Evolutionary conservation across 441 rosid genomes (phyloP).

Genomic region (Croton laevigatus): DNA sequence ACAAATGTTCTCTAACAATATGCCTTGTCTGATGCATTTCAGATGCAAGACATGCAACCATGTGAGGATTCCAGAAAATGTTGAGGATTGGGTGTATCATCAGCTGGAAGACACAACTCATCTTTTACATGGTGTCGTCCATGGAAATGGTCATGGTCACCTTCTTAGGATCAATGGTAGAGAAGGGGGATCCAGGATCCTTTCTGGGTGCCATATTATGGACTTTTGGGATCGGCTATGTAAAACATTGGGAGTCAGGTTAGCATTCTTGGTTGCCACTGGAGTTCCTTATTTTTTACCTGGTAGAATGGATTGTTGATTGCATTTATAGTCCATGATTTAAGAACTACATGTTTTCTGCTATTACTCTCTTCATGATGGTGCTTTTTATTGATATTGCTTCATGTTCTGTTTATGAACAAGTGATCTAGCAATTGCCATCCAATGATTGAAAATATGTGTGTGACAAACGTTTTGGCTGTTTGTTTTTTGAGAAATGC

Average conservation of each 20-base stretch:
- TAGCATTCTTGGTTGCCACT: slow-evolving; percentile 14
- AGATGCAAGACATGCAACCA: slow-evolving; percentile 60
- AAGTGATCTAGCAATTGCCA: no score
- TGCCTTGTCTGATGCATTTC: not conserved
- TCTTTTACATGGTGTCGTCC: slow-evolving; percentile 69
- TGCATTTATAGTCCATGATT: not conserved
- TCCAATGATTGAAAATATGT: no score
- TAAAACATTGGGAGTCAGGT: slow-evolving; percentile 58
- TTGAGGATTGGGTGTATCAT: slow-evolving; percentile 59
- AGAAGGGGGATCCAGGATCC: slow-evolving; percentile 67
- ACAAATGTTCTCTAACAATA: slow-evolving; percentile 13
- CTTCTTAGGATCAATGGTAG: slow-evolving; percentile 70
- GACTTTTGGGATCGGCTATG: slow-evolving; percentile 73
- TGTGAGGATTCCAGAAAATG: slow-evolving; percentile 41
- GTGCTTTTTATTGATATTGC: not conserved
- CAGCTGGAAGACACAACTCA: slow-evolving; percentile 65
- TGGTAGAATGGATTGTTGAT: not conserved
- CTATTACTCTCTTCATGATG: not conserved
- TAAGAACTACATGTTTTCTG: no score
- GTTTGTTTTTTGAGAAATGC: no score
- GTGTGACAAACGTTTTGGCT: no score
- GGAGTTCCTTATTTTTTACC: not conserved
- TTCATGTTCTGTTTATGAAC: no score
- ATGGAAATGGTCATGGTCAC: slow-evolving; percentile 68
- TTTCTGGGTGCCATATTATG: slow-evolving; percentile 63